Evolutionary conservation across 2,329 filamentous ascomycete species (phyloP), one percentile per base, ranked within the genome.

Genomic region (Coniochaeta sp.): DNA sequence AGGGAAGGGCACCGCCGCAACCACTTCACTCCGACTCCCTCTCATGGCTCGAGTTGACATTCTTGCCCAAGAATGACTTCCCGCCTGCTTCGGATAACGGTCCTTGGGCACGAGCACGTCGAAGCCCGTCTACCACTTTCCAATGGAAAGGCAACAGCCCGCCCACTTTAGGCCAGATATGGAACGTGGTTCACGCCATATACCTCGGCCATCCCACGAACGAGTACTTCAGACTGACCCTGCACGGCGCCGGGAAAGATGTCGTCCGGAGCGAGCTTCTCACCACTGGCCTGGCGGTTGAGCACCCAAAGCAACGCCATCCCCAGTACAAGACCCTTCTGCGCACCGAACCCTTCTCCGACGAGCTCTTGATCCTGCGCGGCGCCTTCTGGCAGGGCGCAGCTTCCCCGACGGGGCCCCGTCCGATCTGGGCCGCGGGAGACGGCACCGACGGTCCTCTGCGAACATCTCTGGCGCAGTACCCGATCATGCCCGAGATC

Each of bases 361-460:
- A 71, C 11, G 72, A 79, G 60, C 65, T 84, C 38, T 64, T 86
- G 28, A 68, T 85, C 54, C 73, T 83, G 1, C 76, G 82, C 60
- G 76, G 77, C 50, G 74, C 63, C 22, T 64, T 64, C 56, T 64
- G 63, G 63, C 63, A 64, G 31, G 63, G 63, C 54, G 62, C 62
- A 1, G 63, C 62, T 31, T 64, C 63, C 1, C 63, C 71, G 0
- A 72, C 75, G 36, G 75, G 75, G 2, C 64, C 74, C 40, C 74
- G 76, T 22, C 71, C 74, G 19, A 70, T 73, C 6, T 76, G 74
- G 74, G 68, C 69, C 60, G 68, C 71, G 6, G 68, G 67, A n/a
- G 64, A 72, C 26, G 67, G 70, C 63, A 67, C 69, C 17, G 66
- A 67, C 34, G 70, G 68, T 69, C 73, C 40, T 69, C 76, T 40